phyloP scores from a whole-genome alignment of 306 rosid genomes.

The Sesbania bispinosa region DNA sequence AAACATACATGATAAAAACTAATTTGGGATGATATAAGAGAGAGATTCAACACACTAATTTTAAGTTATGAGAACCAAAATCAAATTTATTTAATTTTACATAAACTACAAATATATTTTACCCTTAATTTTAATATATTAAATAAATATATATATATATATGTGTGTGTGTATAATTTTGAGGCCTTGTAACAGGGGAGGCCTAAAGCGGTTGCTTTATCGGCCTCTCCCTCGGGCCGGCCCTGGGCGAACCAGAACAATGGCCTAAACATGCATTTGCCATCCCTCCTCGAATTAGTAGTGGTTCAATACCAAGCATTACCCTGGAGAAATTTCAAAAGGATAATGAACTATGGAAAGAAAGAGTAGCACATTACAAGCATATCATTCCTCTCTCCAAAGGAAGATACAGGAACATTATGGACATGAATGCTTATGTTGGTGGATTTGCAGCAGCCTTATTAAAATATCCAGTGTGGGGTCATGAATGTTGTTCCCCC shows the following conservation, averaged over 20 bases:
- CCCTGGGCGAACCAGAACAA: constrained; percentile 73
- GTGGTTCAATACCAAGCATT: constrained; percentile 63
- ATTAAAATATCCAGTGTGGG: constrained; percentile 71
- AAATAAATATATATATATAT: too few species aligned
- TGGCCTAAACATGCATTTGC: constrained; percentile 90
- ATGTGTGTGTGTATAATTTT: too few species aligned
- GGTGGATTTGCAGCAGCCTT: constrained; percentile 86
- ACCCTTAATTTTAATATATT: too few species aligned
- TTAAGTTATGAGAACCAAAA: too few species aligned
- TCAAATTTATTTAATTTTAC: too few species aligned
- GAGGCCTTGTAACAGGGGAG: too few species aligned
- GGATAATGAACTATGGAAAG: constrained; percentile 72
- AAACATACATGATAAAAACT: too few species aligned
- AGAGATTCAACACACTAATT: too few species aligned
- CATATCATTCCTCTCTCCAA: constrained; percentile 47
- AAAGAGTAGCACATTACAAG: constrained; percentile 65
- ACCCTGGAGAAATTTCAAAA: constrained; percentile 47
- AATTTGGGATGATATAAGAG: too few species aligned
- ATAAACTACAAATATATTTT: too few species aligned
- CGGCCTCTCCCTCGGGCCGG: too few species aligned
- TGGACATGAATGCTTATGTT: constrained; percentile 90
- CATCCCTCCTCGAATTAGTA: constrained; percentile 70
- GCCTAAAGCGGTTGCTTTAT: too few species aligned
- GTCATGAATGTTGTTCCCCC: constrained; percentile 89
- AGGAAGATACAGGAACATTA: constrained; percentile 69